Evolutionary conservation across 2,329 filamentous ascomycete species (phyloP).

Genomic region (Fusarium fracticaudum): DNA sequence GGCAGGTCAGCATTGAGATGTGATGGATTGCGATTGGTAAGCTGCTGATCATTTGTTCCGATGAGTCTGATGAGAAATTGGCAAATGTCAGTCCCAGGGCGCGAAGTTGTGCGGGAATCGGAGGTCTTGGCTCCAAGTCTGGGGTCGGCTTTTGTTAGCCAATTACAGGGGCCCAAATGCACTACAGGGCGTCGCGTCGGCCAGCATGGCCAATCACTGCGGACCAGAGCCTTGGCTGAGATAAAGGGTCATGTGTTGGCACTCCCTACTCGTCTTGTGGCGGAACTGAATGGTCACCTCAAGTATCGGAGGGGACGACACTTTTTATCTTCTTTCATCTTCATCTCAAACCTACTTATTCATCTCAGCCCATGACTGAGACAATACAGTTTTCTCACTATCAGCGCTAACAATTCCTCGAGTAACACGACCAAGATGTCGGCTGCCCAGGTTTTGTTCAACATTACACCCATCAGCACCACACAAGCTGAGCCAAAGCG

Average conservation of each 20-base stretch:
- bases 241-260: conserved; percentile 29
- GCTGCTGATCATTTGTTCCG: not conserved
- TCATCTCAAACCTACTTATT: not conserved
- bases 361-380: not conserved
- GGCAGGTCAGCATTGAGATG: not conserved
- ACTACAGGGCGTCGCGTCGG: conserved; percentile 13
- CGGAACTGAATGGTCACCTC: conserved; percentile 23
- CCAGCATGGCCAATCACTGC: conserved; percentile 7
- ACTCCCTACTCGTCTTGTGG: conserved; percentile 9
- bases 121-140: not conserved
- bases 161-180: not conserved
- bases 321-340: not conserved
- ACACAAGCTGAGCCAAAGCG: not conserved
- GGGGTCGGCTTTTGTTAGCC: conserved; percentile 23
- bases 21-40: not conserved
- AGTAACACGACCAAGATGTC: not conserved
- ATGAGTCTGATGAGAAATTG: not conserved
- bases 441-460: conserved; percentile 7
- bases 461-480: not conserved
- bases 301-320: conserved; percentile 3
- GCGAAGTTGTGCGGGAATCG: not conserved
- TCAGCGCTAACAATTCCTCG: not conserved
- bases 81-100: conserved; percentile 12
- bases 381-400: too few species aligned
- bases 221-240: conserved; percentile 11